These are phyloP conservation scores for Scenedesmus sp. DNA, from an alignment of 163 green algal species.

Conservation along the genomic window DNA sequence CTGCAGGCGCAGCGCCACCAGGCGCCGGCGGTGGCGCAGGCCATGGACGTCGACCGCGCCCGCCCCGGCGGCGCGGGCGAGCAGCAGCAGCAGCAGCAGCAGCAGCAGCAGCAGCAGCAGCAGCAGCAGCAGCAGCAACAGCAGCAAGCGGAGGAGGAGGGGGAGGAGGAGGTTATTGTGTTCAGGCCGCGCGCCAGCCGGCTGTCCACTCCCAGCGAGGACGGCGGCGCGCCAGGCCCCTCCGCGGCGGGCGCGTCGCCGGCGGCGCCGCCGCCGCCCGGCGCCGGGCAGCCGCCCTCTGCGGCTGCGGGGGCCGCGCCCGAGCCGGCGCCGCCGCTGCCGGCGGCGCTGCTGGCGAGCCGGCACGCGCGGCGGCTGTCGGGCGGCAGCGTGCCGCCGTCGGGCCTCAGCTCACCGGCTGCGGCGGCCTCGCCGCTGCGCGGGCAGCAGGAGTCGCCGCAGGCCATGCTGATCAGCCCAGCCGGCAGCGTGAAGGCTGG, in stretches of 20 bases:
- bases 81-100: not conserved
- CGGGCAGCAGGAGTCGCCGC: not conserved
- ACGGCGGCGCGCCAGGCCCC: not conserved
- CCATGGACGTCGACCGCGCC: not conserved
- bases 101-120: not conserved
- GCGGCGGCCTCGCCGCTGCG: too few relatives aligned
- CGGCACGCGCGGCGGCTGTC: constrained; percentile 12
- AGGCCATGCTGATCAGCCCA: not conserved
- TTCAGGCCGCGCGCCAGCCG: constrained; percentile 17
- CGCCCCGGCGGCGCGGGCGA: not conserved
- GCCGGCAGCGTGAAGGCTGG: not conserved
- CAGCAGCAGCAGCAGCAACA: not conserved
- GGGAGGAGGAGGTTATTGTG: constrained; percentile 44
- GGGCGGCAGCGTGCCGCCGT: not conserved
- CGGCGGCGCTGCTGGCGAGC: constrained; percentile 30
- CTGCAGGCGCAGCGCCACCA: not conserved
- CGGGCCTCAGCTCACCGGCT: too few relatives aligned
- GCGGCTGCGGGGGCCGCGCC: not conserved
- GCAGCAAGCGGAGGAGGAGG: constrained; percentile 3
- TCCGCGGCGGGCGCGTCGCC: not conserved
- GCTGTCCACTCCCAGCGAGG: not conserved
- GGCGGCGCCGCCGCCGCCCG: not conserved
- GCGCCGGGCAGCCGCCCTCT: not conserved
- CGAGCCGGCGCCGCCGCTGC: constrained; percentile 10
- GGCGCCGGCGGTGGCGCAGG: too few relatives aligned